Conservation (phyloP, 805 yeast genomes). For the Jamesozyma jinghongensis region DNA sequence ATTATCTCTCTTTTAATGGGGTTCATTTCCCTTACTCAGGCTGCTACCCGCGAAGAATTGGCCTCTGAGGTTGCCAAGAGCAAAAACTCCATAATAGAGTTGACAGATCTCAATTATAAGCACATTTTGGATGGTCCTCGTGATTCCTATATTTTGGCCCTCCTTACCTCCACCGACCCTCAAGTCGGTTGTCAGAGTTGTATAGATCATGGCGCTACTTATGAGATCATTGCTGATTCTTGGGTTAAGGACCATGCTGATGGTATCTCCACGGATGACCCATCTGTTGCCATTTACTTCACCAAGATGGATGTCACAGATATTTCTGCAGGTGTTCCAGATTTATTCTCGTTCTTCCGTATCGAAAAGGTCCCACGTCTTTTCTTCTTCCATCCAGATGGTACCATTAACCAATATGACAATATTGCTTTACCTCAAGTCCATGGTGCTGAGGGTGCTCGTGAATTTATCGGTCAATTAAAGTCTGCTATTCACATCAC, state of each 20-base stretch:
- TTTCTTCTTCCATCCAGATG: conserved; percentile 51
- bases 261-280: conserved; percentile 28
- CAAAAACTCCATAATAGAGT: conserved; percentile 34
- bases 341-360: conserved; percentile 36
- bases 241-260: conserved; percentile 53
- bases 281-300: conserved; percentile 43
- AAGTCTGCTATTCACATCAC: conserved; percentile 15
- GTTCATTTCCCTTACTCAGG: not conserved
- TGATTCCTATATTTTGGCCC: conserved; percentile 56
- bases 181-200: conserved; percentile 74
- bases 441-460: conserved; percentile 31
- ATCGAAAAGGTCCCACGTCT: conserved; percentile 74
- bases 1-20: not conserved
- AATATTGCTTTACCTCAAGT: conserved; percentile 27
- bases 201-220: conserved; percentile 58
- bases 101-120: conserved; percentile 56
- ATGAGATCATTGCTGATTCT: conserved; percentile 49
- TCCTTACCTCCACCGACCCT: conserved; percentile 66
- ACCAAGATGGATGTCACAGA: conserved; percentile 65
- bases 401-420: conserved; percentile 26
- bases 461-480: conserved; percentile 24
- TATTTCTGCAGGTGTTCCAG: conserved; percentile 37
- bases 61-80: conserved; percentile 21
- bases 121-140: conserved; percentile 51
- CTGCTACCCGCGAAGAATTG: conserved; percentile 12